Conservation (phyloP, 2,329 filamentous ascomycete genomes). For the Stachybotrys elegans region DNA sequence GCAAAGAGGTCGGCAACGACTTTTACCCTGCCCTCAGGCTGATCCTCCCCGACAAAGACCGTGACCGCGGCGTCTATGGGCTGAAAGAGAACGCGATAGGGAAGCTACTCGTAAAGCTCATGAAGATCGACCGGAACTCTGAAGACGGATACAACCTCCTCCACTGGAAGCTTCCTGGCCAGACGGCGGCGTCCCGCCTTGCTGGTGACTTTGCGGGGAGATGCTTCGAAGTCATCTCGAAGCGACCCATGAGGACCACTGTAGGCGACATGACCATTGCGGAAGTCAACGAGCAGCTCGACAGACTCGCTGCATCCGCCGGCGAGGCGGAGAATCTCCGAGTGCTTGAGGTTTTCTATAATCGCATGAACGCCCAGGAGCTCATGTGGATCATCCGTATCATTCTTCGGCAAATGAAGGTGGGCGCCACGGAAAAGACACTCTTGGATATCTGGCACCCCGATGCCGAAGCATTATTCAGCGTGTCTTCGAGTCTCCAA, state of each 20-base stretch:
- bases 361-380: conserved; percentile 88
- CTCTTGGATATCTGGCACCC: conserved; percentile 80
- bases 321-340: conserved; percentile 81
- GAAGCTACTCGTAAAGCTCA: conserved; percentile 83
- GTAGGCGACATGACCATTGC: conserved; percentile 78
- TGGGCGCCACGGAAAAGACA: conserved; percentile 80
- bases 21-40: conserved; percentile 90
- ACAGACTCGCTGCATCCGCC: conserved; percentile 67
- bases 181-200: conserved; percentile 55
- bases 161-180: conserved; percentile 87
- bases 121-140: conserved; percentile 87
- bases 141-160: conserved; percentile 81
- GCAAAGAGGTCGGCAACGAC: conserved; percentile 81
- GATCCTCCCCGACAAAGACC: conserved; percentile 88
- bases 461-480: conserved; percentile 74
- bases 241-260: conserved; percentile 69
- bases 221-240: conserved; percentile 81
- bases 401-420: conserved; percentile 72
- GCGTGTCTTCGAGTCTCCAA: conserved; percentile 82
- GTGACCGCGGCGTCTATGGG: conserved; percentile 87
- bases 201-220: conserved; percentile 90
- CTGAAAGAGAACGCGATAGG: conserved; percentile 90
- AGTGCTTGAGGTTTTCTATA: conserved; percentile 80
- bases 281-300: conserved; percentile 82
- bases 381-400: conserved; percentile 93